Percentiles rank a stretch among this genome's conserved stretches.
Evolutionary conservation across 129 eudicot species (phyloP).

Genomic region (Kitagawia praeruptora): DNA sequence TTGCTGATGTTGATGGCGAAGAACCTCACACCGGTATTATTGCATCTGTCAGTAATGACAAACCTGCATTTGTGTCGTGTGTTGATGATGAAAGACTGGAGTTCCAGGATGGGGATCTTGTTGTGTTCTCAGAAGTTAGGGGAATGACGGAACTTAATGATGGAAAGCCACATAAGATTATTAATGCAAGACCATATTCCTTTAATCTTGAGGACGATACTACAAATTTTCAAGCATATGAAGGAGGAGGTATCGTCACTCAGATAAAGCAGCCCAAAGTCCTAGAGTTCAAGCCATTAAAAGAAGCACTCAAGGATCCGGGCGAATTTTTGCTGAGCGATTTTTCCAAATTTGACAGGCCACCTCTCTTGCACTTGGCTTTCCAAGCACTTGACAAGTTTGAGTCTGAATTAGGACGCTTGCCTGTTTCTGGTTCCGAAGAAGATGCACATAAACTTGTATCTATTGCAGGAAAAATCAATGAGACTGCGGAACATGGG

Average conservation of each 20-base stretch:
- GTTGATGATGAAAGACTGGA: constrained; percentile 92
- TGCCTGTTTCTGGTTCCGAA: constrained; percentile 72
- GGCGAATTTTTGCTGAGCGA: constrained; percentile 81
- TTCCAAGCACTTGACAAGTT: constrained; percentile 85
- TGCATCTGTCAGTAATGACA: constrained; percentile 83
- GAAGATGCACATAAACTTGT: constrained; percentile 70
- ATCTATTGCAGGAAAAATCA: constrained; percentile 45
- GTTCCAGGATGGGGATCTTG: constrained; percentile 93
- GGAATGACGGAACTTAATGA: constrained; percentile 85
- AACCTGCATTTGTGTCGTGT: constrained; percentile 73
- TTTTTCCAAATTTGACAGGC: constrained; percentile 83
- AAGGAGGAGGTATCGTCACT: constrained; percentile 88
- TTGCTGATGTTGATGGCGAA: constrained; percentile 82
- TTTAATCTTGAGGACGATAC: constrained; percentile 80
- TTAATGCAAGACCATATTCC: constrained; percentile 67
- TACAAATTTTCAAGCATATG: constrained; percentile 48
- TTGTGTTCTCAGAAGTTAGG: constrained; percentile 69
- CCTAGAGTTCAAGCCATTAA: constrained; percentile 64
- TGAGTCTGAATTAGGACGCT: constrained; percentile 41
- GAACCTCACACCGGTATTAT: constrained; percentile 92
- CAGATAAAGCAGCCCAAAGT: constrained; percentile 81
- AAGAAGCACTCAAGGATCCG: constrained; percentile 60
- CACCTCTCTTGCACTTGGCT: constrained; percentile 87
- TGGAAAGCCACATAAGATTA: constrained; percentile 81
- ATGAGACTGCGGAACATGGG: constrained; percentile 41